Evolutionary conservation across 805 yeast species (phyloP).

Genomic region (Schizosaccharomyces octosporus): DNA sequence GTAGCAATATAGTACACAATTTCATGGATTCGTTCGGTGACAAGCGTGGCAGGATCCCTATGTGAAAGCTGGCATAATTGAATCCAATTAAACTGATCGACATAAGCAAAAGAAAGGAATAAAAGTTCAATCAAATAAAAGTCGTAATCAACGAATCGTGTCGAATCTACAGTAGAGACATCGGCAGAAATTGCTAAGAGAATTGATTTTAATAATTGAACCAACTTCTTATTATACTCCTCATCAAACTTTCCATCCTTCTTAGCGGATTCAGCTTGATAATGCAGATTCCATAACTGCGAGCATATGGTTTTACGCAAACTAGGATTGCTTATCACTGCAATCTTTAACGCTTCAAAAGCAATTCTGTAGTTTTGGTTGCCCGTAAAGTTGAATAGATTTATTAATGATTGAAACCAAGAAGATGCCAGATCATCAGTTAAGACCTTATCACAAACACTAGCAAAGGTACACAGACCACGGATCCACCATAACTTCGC

Average conservation of each 20-base stretch:
- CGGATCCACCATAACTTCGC: neutral
- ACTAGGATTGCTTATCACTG: neutral
- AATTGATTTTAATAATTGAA: neutral
- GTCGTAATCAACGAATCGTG: neutral
- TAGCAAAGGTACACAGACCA: neutral
- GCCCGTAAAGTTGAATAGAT: neutral
- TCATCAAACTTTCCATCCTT: neutral
- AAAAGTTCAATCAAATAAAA: neutral
- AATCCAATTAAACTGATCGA: neutral
- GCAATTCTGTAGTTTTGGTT: neutral
- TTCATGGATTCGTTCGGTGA: neutral
- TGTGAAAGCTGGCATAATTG: neutral
- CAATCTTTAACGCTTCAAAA: neutral
- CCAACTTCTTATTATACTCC: neutral
- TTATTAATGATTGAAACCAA: neutral
- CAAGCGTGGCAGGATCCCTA: neutral
- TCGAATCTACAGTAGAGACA: neutral
- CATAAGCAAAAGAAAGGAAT: neutral
- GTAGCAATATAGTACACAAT: neutral
- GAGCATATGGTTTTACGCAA: neutral
- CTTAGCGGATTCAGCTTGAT: neutral
- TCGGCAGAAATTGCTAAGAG: neutral
- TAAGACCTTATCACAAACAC: neutral
- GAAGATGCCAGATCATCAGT: neutral
- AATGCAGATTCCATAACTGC: neutral